Evolutionary conservation across 2,329 filamentous ascomycete species (phyloP).

Genomic region (Metarhizium guizhouense): DNA sequence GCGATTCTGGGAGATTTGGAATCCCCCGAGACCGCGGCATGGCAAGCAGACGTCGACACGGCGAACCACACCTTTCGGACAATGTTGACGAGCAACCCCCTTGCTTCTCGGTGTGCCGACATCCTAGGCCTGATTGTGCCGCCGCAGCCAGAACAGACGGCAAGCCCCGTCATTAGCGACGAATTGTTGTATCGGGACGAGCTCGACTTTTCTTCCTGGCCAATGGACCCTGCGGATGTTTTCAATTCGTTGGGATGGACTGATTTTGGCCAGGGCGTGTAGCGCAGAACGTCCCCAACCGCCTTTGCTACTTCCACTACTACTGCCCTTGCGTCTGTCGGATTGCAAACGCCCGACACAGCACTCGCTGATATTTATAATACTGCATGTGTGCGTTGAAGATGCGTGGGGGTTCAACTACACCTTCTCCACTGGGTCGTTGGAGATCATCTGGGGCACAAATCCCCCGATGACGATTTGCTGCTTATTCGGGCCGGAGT

Average conservation of each 20-base stretch:
- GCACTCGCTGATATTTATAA: background rate
- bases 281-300: background rate
- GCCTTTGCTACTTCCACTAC: too few species aligned
- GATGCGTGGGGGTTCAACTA: background rate
- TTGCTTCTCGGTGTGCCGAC: constrained; percentile 18
- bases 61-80: constrained; percentile 15
- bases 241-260: constrained; percentile 6
- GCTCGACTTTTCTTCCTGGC: constrained; percentile 12
- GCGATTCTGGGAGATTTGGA: constrained; percentile 18
- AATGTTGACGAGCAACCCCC: constrained; percentile 14
- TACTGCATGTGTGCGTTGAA: background rate
- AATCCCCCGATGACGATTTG: background rate
- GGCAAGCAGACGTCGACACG: constrained; percentile 19
- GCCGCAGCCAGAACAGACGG: background rate
- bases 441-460: background rate
- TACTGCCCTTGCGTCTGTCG: too few species aligned
- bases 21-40: constrained; percentile 15
- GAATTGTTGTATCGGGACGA: constrained; percentile 1
- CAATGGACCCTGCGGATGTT: constrained; percentile 11
- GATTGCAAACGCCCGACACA: background rate
- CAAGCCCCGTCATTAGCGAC: background rate
- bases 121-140: constrained; percentile 18
- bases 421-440: background rate
- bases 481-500: background rate
- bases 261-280: constrained; percentile 3